Conservation (phyloP, 176 grass and related monocot species). For the Oropetium thomaeum region DNA sequence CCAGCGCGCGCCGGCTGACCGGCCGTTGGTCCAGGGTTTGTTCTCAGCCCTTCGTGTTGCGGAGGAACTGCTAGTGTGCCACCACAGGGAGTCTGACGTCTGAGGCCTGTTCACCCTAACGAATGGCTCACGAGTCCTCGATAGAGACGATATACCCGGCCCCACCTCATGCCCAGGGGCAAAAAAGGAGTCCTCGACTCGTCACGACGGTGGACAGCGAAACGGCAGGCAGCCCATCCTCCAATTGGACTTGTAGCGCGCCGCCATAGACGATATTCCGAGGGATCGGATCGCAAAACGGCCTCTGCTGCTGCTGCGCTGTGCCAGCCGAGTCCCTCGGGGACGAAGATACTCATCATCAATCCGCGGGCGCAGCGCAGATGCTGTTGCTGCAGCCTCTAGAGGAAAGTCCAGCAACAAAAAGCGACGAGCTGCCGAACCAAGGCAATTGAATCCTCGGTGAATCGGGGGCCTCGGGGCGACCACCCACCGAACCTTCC, state of each 20-base stretch:
- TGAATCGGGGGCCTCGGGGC: too few relatives aligned
- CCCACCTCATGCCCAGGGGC: background rate
- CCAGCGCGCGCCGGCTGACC: background rate
- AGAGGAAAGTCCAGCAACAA: background rate
- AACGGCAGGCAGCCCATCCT: background rate
- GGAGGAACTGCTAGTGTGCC: background rate
- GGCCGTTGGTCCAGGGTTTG: background rate
- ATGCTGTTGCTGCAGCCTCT: background rate
- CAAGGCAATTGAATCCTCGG: background rate
- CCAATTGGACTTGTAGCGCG: background rate
- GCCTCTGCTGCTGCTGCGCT: background rate
- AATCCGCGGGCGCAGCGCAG: background rate
- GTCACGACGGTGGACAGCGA: constrained; percentile 11
- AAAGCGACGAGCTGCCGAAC: background rate
- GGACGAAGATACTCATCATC: too few relatives aligned
- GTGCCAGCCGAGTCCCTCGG: background rate
- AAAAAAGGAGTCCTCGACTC: background rate
- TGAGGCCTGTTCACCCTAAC: background rate
- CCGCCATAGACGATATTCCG: constrained; percentile 33
- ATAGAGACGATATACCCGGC: background rate
- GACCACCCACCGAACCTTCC: background rate
- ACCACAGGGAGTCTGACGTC: background rate
- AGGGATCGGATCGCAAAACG: constrained; percentile 14
- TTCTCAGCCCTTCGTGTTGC: background rate
- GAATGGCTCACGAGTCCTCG: background rate